Evolutionary conservation across 1,284 basidiomycete genomes (phyloP).

Genomic region (Irpex sp.): DNA sequence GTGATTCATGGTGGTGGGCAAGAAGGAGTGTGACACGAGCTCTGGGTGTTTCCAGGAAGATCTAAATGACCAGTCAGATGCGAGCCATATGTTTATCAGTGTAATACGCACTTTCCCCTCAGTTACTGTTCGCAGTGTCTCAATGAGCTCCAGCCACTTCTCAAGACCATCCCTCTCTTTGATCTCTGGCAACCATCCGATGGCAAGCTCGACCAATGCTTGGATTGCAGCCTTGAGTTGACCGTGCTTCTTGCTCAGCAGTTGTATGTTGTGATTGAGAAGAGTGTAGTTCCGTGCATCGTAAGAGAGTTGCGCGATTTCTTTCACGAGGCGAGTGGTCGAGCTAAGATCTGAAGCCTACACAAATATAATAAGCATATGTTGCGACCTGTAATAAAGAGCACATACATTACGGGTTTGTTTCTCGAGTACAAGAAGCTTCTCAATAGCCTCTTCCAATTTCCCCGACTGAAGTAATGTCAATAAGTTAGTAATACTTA

Average conservation of each 20-base stretch:
- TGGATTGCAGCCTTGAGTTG: constrained; percentile 92
- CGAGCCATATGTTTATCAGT: too few relatives aligned
- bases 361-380: not conserved
- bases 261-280: constrained; percentile 71
- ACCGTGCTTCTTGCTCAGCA: constrained; percentile 94
- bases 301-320: constrained; percentile 72
- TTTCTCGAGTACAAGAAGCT: constrained; percentile 89
- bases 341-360: constrained; percentile 92
- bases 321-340: constrained; percentile 82
- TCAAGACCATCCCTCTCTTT: constrained; percentile 64
- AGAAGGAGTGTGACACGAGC: constrained; percentile 90
- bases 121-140: constrained; percentile 88
- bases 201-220: constrained; percentile 84
- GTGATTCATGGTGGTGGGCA: constrained; percentile 78
- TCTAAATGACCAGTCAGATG: constrained; percentile 44
- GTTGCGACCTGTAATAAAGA: too few relatives aligned
- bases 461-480: constrained; percentile 57
- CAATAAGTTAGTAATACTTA: constrained; percentile 8
- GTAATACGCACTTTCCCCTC: constrained; percentile 88
- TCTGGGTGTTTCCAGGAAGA: constrained; percentile 95
- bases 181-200: constrained; percentile 78
- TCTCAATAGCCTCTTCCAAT: constrained; percentile 86
- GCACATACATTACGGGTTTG: constrained; percentile 87
- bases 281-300: constrained; percentile 65
- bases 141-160: constrained; percentile 84